Base-by-base conservation (phyloP, 2,329 filamentous ascomycete genomes). In the Sporothrix dimorphospora region DNA sequence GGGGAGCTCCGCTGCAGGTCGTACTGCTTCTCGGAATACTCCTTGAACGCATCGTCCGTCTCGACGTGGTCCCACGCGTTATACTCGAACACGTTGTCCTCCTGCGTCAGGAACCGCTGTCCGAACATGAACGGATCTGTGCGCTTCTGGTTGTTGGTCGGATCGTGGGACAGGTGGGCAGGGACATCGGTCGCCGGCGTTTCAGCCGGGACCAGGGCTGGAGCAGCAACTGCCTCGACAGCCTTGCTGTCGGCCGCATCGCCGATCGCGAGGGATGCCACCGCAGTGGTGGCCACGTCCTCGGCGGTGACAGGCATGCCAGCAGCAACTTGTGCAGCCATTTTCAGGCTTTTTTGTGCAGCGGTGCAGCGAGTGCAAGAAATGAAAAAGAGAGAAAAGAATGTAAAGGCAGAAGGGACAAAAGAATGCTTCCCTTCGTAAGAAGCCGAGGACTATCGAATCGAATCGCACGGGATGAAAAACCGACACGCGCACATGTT, bases 61-160 rank as follows among this genome's bases (percentile, higher is more conserved):
- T 95, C 91, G 79, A 98, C 96, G 80, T 99, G 95, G 81, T 99
- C 96, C 96, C 96, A 99, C 49, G 96, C 96, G 81, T 99, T 99
- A 88, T 96, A 97, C 81, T 97, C 92, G 83, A 95, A 99, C 78
- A 97, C 93, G 80, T 98, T 88, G 83, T 97, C 94, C 79, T 90
- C 89, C 80, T 95, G 87, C 78, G 92, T 90, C 69, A 99, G 89
- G 78, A 88, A 92, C 73, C 95, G 93, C 65, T 93, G 96, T 74
- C 96, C 96, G 81, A 99, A 99, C 82, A 97, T 92, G 82, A 98
- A 99, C 21, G 96, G 96, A 79, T 98, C 94, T 79, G 85, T 92
- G 77, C 94, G 89, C 84, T 98, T 98, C 82, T 92, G 85, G 81
- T 94, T 96, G 81, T 91, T 83, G 75, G 83, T 78, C 51, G 92